Evolutionary conservation across 1,284 basidiomycete species (phyloP), one percentile per base, ranked within the genome.

Genomic region (Trametes sp.): DNA sequence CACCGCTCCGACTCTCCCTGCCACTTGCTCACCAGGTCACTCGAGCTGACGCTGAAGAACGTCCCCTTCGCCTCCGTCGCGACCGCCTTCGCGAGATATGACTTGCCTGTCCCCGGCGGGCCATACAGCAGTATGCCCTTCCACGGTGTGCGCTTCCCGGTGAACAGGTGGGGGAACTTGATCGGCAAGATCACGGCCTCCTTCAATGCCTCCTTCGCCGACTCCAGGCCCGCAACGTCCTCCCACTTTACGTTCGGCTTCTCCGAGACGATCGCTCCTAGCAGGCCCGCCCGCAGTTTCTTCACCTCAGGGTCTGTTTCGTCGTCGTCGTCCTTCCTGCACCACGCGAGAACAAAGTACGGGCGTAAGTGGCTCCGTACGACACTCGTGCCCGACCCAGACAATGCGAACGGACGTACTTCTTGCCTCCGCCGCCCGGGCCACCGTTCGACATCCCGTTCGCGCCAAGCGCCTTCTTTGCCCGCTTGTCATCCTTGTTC

Each of bases 31-130:
- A 99, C 98, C 57, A 99, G 82, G 75, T 99, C 98, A 76, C 90
- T 93, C 54, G 93, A 96, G 71, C 93, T 95, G 64, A 99, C 95
- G 70, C 93, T 95, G 81, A 98, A 99, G 84, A 99, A 99, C 19
- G 97, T 98, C 75, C 95, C 95, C 81, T 99, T 98, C 61, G 97
- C 95, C 78, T 99, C 97, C 21, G 97, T 99, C 24, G 97, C 98
- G 44, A 99, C 97, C 0, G 98, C 97, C 78, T 99, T 99, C 2
- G 97, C 97, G 45, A 99, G 85, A 76, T 91, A 98, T 57, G 90
- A 94, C 81, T 98, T 95, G 53, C 96, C 94, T n/a, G 96, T 95
- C 19, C 96, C 93, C 0, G 96, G 96, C 21, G 96, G 97, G 0
- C 97, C 97, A 75, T 99, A 99, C 16, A 99, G 83, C 60, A 99